Evolutionary conservation across 73 alveolate species (phyloP), one percentile per base, ranked within the genome.

Genomic region (Paramecium primaurelia): DNA sequence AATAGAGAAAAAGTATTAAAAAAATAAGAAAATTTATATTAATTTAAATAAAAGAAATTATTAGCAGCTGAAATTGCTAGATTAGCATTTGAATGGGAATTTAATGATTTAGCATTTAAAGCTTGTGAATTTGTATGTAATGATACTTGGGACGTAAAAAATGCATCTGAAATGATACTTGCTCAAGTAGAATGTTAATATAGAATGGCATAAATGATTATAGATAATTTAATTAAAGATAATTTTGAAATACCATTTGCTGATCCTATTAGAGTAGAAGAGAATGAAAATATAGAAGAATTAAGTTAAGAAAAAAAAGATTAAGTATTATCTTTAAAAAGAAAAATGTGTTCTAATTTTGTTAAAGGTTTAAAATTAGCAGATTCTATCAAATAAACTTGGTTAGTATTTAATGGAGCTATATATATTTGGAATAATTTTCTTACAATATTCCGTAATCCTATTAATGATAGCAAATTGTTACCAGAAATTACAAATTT

Each of bases 391-490:
- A 95, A 97, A 64, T 97, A 98, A 88, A 95, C 98, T 77, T 98
- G 99, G 98, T 71, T 98, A 68, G 96, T 98, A 26, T 98, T 98
- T 90, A 98, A 97, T 87, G 99, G 98, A 16, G 99, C 98, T 12
- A 98, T 98, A 60, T 93, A 95, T 71, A 95, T 97, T 77, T 98
- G 99, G 99, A 97, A 98, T 89, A 97, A 95, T 91, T 98, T 96
- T 40, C 92, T 97, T 38, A 97, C 99, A n/a, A 75, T 98, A 14
- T 87, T 98, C 86, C 95, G 97, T 88, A 95, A 87, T 45, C 96
- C 98, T 54, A 97, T 96, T 92, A 93, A 92, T 58, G 99, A 98
- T 47, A 83, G 96, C 25, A 94, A 96, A 58, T 93, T 97, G 71
- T 93, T 96, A 34, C 98, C 96, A 83, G 96, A 97, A 58, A 97